Conservation (phyloP, 1,139 yeast species). For the Magnusiomyces sp. region DNA sequence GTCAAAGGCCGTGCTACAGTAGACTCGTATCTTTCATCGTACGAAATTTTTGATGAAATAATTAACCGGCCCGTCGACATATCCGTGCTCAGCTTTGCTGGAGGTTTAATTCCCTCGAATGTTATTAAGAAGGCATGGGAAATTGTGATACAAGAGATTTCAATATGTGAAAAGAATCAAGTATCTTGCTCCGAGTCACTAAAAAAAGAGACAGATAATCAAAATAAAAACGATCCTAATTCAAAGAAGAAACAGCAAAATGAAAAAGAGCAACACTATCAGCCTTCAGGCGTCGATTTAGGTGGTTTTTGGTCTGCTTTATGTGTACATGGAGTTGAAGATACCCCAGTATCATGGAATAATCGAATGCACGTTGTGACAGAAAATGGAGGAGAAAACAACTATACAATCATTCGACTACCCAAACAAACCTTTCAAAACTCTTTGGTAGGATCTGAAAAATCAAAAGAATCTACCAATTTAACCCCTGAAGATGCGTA, state of each 20-base stretch:
- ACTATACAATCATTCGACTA: conserved; percentile 20
- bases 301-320: conserved; percentile 20
- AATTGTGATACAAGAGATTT: background rate
- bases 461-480: too few relatives aligned
- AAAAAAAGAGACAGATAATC: background rate
- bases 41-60: conserved; percentile 18
- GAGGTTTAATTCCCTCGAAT: conserved; percentile 18
- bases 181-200: too few relatives aligned
- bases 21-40: conserved; percentile 24
- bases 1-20: conserved; percentile 12
- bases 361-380: conserved; percentile 20
- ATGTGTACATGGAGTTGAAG: conserved; percentile 24
- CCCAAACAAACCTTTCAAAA: background rate
- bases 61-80: conserved; percentile 11
- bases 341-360: conserved; percentile 29
- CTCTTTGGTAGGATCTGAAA: too few relatives aligned
- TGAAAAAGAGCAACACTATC: too few relatives aligned
- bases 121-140: conserved; percentile 15
- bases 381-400: conserved; percentile 22
- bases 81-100: conserved; percentile 14
- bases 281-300: conserved; percentile 1
- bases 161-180: too few relatives aligned
- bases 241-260: background rate
- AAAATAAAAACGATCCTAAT: background rate
- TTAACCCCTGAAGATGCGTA: too few relatives aligned